Conservation (phyloP, 192 early-diverging fungal genomes). For the Coemansia sp. region DNA sequence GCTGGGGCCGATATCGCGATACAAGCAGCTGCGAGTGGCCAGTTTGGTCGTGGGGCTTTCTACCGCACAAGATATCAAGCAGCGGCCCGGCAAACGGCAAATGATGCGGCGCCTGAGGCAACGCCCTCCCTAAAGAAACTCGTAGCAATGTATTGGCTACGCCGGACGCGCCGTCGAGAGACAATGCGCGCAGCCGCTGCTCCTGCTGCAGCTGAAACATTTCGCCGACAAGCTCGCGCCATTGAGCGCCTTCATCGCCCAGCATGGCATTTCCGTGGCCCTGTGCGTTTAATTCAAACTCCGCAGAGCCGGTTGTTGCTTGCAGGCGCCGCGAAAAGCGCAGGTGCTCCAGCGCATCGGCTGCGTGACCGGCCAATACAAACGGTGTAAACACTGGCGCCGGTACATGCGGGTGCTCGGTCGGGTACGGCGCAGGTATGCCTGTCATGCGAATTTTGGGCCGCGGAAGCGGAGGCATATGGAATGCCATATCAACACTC, state of each 20-base stretch:
- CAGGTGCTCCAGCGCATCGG: no score
- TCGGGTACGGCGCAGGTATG: slow-evolving; percentile 32
- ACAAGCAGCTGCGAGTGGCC: slow-evolving; percentile 18
- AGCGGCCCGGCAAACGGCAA: slow-evolving; percentile 27
- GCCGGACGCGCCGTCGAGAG: neutral
- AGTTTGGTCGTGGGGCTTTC: neutral
- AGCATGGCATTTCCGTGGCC: neutral
- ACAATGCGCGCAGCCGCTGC: slow-evolving; percentile 1
- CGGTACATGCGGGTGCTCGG: slow-evolving; percentile 24
- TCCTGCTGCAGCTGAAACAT: neutral
- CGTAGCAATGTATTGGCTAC: neutral
- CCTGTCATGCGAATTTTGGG: slow-evolving; percentile 11
- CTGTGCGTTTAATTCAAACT: neutral
- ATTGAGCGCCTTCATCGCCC: slow-evolving; percentile 12
- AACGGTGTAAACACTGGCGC: slow-evolving; percentile 11
- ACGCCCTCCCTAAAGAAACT: neutral
- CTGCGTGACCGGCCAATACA: neutral
- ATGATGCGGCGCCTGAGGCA: slow-evolving; percentile 16
- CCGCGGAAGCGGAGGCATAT: neutral
- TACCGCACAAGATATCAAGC: slow-evolving; percentile 9
- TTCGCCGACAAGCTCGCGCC: slow-evolving; percentile 6
- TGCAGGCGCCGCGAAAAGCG: neutral
- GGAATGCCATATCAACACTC: neutral
- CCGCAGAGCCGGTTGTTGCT: neutral
- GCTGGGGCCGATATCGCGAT: slow-evolving; percentile 31